Evolutionary conservation across 2,329 filamentous ascomycete genomes (phyloP).

Genomic region (Aspergillus latus): DNA sequence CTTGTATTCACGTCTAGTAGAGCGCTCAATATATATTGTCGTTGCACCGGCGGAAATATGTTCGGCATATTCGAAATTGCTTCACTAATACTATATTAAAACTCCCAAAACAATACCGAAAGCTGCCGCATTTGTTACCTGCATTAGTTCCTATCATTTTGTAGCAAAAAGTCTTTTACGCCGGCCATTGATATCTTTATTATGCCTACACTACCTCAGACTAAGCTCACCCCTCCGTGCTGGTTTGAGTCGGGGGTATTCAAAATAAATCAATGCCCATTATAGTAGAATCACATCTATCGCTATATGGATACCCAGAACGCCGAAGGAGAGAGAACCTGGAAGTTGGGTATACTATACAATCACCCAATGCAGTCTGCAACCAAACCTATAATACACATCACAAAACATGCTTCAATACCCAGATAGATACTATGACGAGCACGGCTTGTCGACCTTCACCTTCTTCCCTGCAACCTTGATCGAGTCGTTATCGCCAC

Average conservation of each 20-base stretch:
- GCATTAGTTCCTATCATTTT: too few species aligned
- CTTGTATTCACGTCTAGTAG: too few species aligned
- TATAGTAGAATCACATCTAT: constrained; percentile 3
- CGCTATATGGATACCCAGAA: constrained; percentile 26
- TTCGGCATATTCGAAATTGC: too few species aligned
- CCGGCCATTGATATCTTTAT: too few species aligned
- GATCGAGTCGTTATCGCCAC: constrained; percentile 89
- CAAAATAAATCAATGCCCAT: not conserved
- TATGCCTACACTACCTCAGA: too few species aligned
- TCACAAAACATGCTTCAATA: not conserved
- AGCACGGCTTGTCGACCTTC: constrained; percentile 45
- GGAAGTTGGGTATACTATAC: constrained; percentile 40
- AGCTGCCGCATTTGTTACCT: too few species aligned
- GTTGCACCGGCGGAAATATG: too few species aligned
- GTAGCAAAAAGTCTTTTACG: too few species aligned
- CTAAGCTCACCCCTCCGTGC: not conserved
- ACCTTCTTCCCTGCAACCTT: constrained; percentile 56
- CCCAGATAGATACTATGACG: constrained; percentile 24
- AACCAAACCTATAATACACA: constrained; percentile 8
- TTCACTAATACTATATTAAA: too few species aligned
- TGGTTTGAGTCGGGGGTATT: not conserved
- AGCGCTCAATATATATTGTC: too few species aligned
- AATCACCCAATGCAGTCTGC: constrained; percentile 16
- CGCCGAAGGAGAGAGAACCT: constrained; percentile 27
- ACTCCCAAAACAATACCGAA: too few species aligned